Base-by-base conservation (phyloP, 768 basidiomycete genomes). In the Tricholoma hemisulphureum region DNA sequence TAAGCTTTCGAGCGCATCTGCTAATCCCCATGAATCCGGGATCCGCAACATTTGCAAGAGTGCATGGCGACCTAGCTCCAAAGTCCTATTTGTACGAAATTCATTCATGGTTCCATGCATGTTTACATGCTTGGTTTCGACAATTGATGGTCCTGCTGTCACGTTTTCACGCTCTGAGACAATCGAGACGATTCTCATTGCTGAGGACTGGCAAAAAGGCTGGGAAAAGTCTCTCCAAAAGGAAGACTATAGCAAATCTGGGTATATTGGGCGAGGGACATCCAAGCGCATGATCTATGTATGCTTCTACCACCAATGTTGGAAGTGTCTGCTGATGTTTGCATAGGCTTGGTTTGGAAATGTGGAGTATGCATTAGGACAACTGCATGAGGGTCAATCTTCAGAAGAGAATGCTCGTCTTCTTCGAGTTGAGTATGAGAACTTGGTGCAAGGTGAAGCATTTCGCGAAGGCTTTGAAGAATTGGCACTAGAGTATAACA, bases 271-370 rank as follows among this genome's bases (percentile, higher is more conserved):
- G 10, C 3, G 14, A 23, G 64, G 64, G 18, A 53, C 43, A 13
- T 24, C 64, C 0, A 65, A 65, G 35, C 32, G 32, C 3, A 59
- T 56, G 11, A 51, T 65, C 29, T 65, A 65, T 56, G 61, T 63
- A 51, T 23, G 21, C 29, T 35, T 6, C 11, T 20, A 14, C 20
- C 16, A 11, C 10, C 14, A 14, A 11, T 18, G 24, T 13, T 23
- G 9, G n/a, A 34, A 10, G 23, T 8, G 16, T 50, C 35, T 50
- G 10, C 51, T 51, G 53, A 39, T 26, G 32, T 41, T 46, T 41
- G 23, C 35, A 13, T 32, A 62, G 59, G 61, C 58, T 1, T 55
- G 45, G 3, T 29, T 60, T 35, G 54, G 51, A 10, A 28, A 45
- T 41, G 21, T 18, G 8, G 64, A 67, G 24, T 63, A 67, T 53